Evolutionary conservation across 2,329 filamentous ascomycete species (phyloP), one percentile per base, ranked within the genome.

Genomic region (Sphaerulina populicola): DNA sequence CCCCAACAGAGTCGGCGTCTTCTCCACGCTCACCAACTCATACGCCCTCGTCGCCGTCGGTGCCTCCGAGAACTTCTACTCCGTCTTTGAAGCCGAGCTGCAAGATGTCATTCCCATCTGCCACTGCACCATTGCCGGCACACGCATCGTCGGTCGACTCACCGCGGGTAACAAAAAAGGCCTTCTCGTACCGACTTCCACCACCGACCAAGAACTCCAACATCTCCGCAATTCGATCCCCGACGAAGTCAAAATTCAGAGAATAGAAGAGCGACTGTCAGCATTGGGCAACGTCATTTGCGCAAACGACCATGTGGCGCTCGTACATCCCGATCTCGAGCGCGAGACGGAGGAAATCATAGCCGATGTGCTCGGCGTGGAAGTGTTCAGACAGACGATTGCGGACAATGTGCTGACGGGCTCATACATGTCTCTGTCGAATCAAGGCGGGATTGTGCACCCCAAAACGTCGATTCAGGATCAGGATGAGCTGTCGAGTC

Each of bases 331-430:
- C 9, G 93, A 98, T 67, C 77, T 98, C 54, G 93, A 97, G 77
- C 86, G 91, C 56, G 93, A 98, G 76, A 96, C 90, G 12, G 93
- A 98, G 73, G 93, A 98, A 75, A 96, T 98, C 43, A 90, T 98
- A 67, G 88, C 93, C 63, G 93, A 98, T 69, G 88, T 94, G 53
- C 75, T 94, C 15, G 87, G 87, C 57, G 87, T 94, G 52, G 87
- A 94, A 70, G 87, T 93, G 9, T 94, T 93, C 74, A 77, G 88
- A 57, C 93, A 98, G 76, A 97, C 93, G 42, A 86, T 98, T 55
- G 89, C 91, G 64, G 90, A 96, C 72, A 96, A 97, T 68, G 93
- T 98, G 52, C 82, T 98, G 27, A 93, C 94, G 35, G 93, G 93
- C 55, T 89, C 84, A 45, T 98, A 98, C 77, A 97, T 97, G 90